Percentiles rank a stretch among this genome's conserved stretches.
Evolutionary conservation across 2,329 filamentous ascomycete species (phyloP).

Genomic region (Fusarium chuoi): DNA sequence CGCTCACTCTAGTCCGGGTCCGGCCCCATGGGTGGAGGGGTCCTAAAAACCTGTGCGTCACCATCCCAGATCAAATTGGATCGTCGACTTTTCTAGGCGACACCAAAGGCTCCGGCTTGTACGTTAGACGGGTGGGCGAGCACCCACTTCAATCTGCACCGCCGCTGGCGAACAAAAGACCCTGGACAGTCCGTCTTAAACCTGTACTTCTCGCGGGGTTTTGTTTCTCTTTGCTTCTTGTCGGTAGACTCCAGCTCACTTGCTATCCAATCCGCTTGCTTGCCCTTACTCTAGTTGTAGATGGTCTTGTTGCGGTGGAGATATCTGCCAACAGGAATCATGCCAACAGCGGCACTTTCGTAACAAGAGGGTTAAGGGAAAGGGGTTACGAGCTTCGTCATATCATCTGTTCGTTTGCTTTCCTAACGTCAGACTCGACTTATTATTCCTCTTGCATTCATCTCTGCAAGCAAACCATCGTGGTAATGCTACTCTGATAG

Average conservation of each 20-base stretch:
- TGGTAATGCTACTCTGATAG: constrained; percentile 31
- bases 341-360: constrained; percentile 29
- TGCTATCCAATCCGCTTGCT: constrained; percentile 22
- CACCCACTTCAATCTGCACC: constrained; percentile 32
- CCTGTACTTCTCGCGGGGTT: constrained; percentile 13
- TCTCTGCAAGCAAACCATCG: constrained; percentile 19
- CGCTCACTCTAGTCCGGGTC: constrained; percentile 43
- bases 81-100: constrained; percentile 37
- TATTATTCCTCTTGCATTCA: neutral
- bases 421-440: constrained; percentile 1
- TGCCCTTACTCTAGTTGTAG: constrained; percentile 30
- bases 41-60: constrained; percentile 46
- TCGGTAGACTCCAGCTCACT: constrained; percentile 13
- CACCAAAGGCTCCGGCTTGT: constrained; percentile 15
- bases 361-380: constrained; percentile 20
- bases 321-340: constrained; percentile 32
- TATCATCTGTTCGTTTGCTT: constrained; percentile 16
- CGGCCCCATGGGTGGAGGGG: constrained; percentile 39
- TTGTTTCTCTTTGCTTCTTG: constrained; percentile 13
- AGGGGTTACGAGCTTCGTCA: constrained; percentile 15
- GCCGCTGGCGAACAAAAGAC: constrained; percentile 40
- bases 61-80: constrained; percentile 45
- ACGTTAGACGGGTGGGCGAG: constrained; percentile 14
- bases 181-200: constrained; percentile 5
- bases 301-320: constrained; percentile 36